Evolutionary conservation across 306 rosid genomes (phyloP).

Genomic region (Sechiopsis laciniata): DNA sequence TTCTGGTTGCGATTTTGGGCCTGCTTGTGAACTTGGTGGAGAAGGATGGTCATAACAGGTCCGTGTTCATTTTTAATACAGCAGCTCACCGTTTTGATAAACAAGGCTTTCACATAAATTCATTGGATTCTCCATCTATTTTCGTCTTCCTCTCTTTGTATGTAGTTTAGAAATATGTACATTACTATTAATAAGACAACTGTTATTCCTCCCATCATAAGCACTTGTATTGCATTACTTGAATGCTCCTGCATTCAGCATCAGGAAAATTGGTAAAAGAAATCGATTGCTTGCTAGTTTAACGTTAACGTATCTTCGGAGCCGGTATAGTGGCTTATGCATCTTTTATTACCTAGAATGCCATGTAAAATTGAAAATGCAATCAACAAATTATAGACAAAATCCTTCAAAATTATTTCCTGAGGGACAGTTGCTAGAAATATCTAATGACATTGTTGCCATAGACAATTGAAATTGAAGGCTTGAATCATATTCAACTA

Average conservation of each 20-base stretch:
- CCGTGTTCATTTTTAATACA: conserved; percentile 16
- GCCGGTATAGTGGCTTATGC: no score
- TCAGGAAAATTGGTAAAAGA: background rate
- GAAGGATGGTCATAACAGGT: conserved; percentile 89
- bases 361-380: no score
- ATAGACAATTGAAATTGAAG: background rate
- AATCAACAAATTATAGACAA: no score
- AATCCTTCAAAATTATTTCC: no score
- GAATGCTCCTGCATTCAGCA: background rate
- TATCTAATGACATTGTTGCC: background rate
- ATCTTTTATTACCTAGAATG: no score
- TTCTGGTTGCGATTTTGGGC: conserved; percentile 95
- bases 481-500: no score
- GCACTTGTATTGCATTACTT: background rate
- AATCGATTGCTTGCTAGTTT: background rate
- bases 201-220: no score
- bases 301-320: background rate
- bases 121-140: background rate
- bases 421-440: no score
- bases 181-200: background rate
- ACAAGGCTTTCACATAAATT: background rate
- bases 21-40: conserved; percentile 93
- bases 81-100: background rate
- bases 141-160: background rate
- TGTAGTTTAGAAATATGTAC: background rate